Evolutionary conservation across 768 basidiomycete genomes (phyloP).

Genomic region (Epithele typhae): DNA sequence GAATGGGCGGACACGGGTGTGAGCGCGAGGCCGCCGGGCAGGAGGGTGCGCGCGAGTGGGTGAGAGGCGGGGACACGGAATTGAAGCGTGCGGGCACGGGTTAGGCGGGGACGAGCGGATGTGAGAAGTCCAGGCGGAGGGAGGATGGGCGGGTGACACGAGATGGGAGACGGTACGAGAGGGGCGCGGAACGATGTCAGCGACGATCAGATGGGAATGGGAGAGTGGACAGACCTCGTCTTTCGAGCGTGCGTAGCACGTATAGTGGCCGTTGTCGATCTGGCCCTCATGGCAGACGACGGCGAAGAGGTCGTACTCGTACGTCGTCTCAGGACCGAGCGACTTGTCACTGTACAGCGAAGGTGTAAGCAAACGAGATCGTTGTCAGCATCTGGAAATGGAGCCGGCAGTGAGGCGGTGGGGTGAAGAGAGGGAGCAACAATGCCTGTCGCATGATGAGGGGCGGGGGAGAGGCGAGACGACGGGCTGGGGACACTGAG

Average conservation of each 20-base stretch:
- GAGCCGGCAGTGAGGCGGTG: not conserved
- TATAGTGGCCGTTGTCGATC: conserved; percentile 94
- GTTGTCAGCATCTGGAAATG: not conserved
- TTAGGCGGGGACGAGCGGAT: not conserved
- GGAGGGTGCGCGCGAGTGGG: too few relatives aligned
- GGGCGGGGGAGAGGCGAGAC: not conserved
- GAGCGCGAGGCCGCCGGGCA: not conserved
- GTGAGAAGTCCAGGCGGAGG: not conserved
- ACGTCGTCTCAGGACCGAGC: conserved; percentile 62
- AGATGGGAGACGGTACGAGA: not conserved
- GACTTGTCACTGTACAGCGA: conserved; percentile 26
- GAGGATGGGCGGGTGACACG: not conserved
- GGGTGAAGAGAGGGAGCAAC: too few relatives aligned
- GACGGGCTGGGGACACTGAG: not conserved
- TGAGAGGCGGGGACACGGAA: too few relatives aligned
- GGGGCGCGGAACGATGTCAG: not conserved
- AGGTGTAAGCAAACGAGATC: too few relatives aligned
- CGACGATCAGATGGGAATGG: not conserved
- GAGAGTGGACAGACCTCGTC: conserved; percentile 60
- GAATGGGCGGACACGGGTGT: too few relatives aligned
- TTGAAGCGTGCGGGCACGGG: too few relatives aligned
- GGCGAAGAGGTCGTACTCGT: conserved; percentile 87
- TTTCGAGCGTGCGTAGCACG: conserved; percentile 76
- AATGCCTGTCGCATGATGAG: not conserved
- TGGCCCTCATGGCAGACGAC: conserved; percentile 95